Conservation (phyloP, 441 rosid genomes). For the Raphanus hybrid region DNA sequence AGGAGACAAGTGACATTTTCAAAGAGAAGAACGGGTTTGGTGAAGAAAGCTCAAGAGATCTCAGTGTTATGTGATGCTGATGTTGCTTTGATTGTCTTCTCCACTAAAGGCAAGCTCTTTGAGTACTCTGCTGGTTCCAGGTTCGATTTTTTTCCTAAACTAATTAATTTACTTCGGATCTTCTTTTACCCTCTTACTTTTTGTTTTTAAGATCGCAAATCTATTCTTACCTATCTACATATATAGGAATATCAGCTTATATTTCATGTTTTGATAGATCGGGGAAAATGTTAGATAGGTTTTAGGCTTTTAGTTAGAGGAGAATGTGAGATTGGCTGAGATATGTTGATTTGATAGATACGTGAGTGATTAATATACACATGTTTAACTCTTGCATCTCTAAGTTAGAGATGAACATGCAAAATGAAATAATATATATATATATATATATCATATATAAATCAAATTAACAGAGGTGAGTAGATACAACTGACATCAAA, state of each 20-base stretch:
- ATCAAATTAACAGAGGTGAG: background rate
- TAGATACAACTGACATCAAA: background rate
- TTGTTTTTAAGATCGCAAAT: background rate
- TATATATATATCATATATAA: background rate
- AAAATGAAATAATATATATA: background rate
- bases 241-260: slow-evolving; percentile 11
- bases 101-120: slow-evolving; percentile 86
- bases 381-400: slow-evolving; percentile 12
- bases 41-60: slow-evolving; percentile 97
- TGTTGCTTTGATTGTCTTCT: slow-evolving; percentile 87
- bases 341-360: background rate
- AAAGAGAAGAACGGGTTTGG: slow-evolving; percentile 77
- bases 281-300: background rate
- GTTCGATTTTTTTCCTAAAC: slow-evolving; percentile 39
- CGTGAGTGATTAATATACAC: background rate
- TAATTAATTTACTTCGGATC: slow-evolving; percentile 1
- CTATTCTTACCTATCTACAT: background rate
- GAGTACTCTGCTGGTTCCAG: slow-evolving; percentile 77
- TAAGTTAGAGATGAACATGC: background rate
- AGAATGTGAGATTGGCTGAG: slow-evolving; percentile 19
- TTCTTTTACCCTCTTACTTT: background rate
- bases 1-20: slow-evolving; percentile 96
- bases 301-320: slow-evolving; percentile 5
- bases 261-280: slow-evolving; percentile 27
- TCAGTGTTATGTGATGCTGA: slow-evolving; percentile 94